Percentiles rank a stretch among this genome's conserved stretches.
Evolutionary conservation across 192 early-diverging fungal species (phyloP).

Genomic region (Mortierella hygrophila): DNA sequence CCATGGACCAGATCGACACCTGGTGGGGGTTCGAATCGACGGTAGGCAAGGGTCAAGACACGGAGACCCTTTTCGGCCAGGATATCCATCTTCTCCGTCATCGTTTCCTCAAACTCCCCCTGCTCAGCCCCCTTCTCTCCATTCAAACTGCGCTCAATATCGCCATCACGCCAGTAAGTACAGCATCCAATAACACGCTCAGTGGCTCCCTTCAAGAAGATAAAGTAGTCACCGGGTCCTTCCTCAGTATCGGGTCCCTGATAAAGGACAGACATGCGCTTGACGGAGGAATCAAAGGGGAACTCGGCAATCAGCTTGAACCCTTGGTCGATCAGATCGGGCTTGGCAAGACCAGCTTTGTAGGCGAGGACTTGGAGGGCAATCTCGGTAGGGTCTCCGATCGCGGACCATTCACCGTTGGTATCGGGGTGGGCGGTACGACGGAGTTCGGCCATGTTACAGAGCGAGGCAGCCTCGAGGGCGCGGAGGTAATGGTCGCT

Average conservation of each 20-base stretch:
- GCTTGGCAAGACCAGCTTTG: constrained; percentile 81
- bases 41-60: constrained; percentile 87
- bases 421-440: constrained; percentile 58
- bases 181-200: constrained; percentile 87
- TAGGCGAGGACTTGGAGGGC: constrained; percentile 88
- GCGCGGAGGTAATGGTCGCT: constrained; percentile 61
- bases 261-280: constrained; percentile 91
- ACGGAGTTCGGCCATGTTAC: constrained; percentile 83
- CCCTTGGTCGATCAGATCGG: constrained; percentile 62
- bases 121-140: constrained; percentile 37
- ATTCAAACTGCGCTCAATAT: constrained; percentile 25
- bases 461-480: constrained; percentile 76
- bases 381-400: constrained; percentile 94
- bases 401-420: constrained; percentile 74
- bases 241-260: constrained; percentile 42
- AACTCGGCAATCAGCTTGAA: constrained; percentile 71
- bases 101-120: constrained; percentile 55
- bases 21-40: constrained; percentile 54
- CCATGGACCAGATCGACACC: constrained; percentile 50
- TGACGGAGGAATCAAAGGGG: constrained; percentile 78
- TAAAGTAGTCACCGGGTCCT: constrained; percentile 60
- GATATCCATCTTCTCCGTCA: constrained; percentile 78
- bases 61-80: constrained; percentile 86
- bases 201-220: constrained; percentile 91
- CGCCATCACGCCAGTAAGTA: constrained; percentile 60